A percentile compares a stretch with the other conserved stretches of the same genome.
These are phyloP conservation scores for Lichtheimia corymbifera DNA, from an alignment of 371 early-diverging fungal genomes.

Conservation along the genomic window DNA sequence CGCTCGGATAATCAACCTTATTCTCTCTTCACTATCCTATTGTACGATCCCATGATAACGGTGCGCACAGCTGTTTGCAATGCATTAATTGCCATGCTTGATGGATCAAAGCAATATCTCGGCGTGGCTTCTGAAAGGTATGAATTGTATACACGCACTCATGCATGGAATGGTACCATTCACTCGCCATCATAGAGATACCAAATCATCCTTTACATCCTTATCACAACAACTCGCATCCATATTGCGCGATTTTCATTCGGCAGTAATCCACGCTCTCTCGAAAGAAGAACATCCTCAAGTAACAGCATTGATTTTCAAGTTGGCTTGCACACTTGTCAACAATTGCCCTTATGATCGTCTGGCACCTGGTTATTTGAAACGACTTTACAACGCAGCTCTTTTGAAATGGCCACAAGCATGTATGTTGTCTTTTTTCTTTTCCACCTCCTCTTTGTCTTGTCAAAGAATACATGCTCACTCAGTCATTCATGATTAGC, in stretches of 20 bases:
- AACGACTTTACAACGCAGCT: conserved; percentile 28
- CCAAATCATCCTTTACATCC: conserved; percentile 50
- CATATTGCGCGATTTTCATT: conserved; percentile 46
- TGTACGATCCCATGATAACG: conserved; percentile 41
- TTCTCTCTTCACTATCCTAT: conserved; percentile 47
- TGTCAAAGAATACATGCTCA: background rate
- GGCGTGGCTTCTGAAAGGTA: conserved; percentile 63
- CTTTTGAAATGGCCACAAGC: conserved; percentile 26
- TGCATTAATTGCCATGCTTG: conserved; percentile 55
- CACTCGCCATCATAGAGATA: conserved; percentile 3
- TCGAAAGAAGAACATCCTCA: conserved; percentile 31
- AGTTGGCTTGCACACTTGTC: conserved; percentile 38
- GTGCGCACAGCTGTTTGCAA: conserved; percentile 60
- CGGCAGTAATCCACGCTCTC: conserved; percentile 35
- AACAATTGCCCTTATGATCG: conserved; percentile 51
- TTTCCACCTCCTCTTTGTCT: too few relatives aligned
- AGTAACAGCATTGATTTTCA: conserved; percentile 33
- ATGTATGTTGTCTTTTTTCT: conserved; percentile 12
- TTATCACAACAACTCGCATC: conserved; percentile 46
- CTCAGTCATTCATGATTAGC: background rate
- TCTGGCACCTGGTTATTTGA: conserved; percentile 36
- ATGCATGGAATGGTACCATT: background rate
- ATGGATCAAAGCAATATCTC: conserved; percentile 62
- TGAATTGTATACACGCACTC: background rate
- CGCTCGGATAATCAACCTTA: conserved; percentile 41